Percentiles rank a stretch among this genome's conserved stretches.
Evolutionary conservation across 202 grass and related monocot genomes (phyloP).

Genomic region (Schoenoplectus tabernaemontani): DNA sequence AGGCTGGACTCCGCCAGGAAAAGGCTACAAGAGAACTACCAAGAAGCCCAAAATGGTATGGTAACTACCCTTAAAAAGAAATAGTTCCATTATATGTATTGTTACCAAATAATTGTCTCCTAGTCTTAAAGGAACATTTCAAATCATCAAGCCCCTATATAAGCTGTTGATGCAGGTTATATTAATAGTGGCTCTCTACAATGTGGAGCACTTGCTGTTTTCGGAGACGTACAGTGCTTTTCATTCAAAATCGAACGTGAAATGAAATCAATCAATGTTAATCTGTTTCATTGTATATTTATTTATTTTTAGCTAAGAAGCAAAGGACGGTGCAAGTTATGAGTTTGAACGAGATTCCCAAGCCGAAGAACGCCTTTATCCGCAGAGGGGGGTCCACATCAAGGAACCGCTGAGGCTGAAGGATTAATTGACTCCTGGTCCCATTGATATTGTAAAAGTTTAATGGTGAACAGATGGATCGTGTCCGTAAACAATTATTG

Average conservation of each 20-base stretch:
- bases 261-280: neutral
- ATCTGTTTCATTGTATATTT: neutral
- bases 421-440: neutral
- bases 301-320: conserved; percentile 39
- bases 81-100: neutral
- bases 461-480: neutral
- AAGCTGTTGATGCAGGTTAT: too few relatives aligned
- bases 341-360: conserved; percentile 74
- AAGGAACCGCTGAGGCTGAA: conserved; percentile 33
- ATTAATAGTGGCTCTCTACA: neutral
- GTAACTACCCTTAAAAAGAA: neutral
- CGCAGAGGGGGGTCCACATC: conserved; percentile 41
- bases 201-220: too few relatives aligned
- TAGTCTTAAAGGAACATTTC: neutral
- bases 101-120: neutral
- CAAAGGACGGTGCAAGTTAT: conserved; percentile 75
- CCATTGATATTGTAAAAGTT: neutral
- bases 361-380: conserved; percentile 58
- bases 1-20: conserved; percentile 61
- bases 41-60: conserved; percentile 68
- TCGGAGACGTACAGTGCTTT: neutral
- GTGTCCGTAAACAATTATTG: neutral
- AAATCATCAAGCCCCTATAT: neutral
- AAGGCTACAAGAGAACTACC: conserved; percentile 81
- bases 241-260: neutral